Percentiles rank a stretch among this genome's conserved stretches.
Evolutionary conservation across 495 filamentous ascomycete genomes (phyloP).

Genomic region (Xylaria telfairii): DNA sequence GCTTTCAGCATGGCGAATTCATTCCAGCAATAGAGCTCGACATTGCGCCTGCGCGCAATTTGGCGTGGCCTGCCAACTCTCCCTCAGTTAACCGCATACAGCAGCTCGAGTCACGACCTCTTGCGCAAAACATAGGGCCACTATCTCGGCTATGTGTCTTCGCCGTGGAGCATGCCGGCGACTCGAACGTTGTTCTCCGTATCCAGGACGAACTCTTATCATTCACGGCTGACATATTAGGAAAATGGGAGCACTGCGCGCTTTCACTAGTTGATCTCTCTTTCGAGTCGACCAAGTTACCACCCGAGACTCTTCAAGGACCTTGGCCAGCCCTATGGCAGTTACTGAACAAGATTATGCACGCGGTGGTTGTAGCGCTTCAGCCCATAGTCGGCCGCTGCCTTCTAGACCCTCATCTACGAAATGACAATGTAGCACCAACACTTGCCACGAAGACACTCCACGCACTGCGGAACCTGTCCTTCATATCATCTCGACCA

Average conservation of each 20-base stretch:
- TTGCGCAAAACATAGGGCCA: conserved; percentile 79
- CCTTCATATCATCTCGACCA: conserved; percentile 84
- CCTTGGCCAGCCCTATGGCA: conserved; percentile 84
- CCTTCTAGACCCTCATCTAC: conserved; percentile 51
- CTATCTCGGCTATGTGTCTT: conserved; percentile 79
- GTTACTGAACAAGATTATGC: conserved; percentile 79
- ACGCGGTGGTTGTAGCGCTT: conserved; percentile 76
- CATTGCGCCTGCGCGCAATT: conserved; percentile 68
- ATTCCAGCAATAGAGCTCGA: conserved; percentile 78
- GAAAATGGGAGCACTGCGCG: conserved; percentile 86
- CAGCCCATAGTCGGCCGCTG: conserved; percentile 73
- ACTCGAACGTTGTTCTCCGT: conserved; percentile 65
- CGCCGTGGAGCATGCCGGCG: conserved; percentile 68
- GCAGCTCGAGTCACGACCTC: conserved; percentile 66
- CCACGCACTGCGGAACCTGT: conserved; percentile 78
- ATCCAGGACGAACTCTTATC: conserved; percentile 73
- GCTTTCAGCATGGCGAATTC: conserved; percentile 84
- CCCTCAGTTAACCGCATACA: conserved; percentile 63
- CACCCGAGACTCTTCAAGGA: conserved; percentile 68
- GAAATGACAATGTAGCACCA: conserved; percentile 62
- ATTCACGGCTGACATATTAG: conserved; percentile 72
- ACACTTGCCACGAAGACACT: conserved; percentile 77
- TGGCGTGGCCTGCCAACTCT: conserved; percentile 73
- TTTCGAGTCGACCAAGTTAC: conserved; percentile 73
- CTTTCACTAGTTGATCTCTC: conserved; percentile 81